These are phyloP conservation scores for Amanita fuliginea DNA, from an alignment of 768 basidiomycete genomes.

Conservation along the genomic window DNA sequence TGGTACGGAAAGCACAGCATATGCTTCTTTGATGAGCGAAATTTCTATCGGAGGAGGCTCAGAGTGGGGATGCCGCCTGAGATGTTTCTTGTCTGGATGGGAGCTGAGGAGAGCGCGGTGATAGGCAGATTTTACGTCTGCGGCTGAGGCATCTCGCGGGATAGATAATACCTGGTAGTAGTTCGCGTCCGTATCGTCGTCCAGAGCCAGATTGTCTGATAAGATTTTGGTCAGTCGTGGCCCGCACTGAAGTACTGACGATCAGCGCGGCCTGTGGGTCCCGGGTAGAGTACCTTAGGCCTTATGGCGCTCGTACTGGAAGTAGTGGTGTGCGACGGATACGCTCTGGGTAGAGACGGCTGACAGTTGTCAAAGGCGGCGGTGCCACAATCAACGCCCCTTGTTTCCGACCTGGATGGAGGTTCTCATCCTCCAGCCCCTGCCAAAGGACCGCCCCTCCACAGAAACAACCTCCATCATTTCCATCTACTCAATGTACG, in stretches of 20 bases:
- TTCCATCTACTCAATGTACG: slow-evolving; percentile 84
- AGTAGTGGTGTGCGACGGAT: neutral
- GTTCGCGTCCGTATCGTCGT: too few species aligned
- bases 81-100: slow-evolving; percentile 41
- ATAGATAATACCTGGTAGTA: slow-evolving; percentile 54
- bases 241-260: too few species aligned
- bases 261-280: too few species aligned
- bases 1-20: slow-evolving; percentile 43
- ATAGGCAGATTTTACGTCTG: slow-evolving; percentile 60
- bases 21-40: slow-evolving; percentile 56
- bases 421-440: slow-evolving; percentile 18
- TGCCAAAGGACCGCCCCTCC: slow-evolving; percentile 35
- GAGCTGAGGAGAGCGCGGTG: slow-evolving; percentile 49
- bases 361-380: neutral
- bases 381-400: neutral
- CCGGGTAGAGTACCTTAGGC: neutral
- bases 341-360: slow-evolving; percentile 3
- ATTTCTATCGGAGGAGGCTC: slow-evolving; percentile 27
- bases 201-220: slow-evolving; percentile 2
- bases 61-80: neutral
- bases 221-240: neutral
- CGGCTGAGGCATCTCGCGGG: slow-evolving; percentile 31
- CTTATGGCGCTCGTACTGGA: too few species aligned
- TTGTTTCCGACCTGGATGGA: slow-evolving; percentile 21
- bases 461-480: slow-evolving; percentile 72